Evolutionary conservation across 1,139 yeast species (phyloP).

Genomic region (Candida neerlandica): DNA sequence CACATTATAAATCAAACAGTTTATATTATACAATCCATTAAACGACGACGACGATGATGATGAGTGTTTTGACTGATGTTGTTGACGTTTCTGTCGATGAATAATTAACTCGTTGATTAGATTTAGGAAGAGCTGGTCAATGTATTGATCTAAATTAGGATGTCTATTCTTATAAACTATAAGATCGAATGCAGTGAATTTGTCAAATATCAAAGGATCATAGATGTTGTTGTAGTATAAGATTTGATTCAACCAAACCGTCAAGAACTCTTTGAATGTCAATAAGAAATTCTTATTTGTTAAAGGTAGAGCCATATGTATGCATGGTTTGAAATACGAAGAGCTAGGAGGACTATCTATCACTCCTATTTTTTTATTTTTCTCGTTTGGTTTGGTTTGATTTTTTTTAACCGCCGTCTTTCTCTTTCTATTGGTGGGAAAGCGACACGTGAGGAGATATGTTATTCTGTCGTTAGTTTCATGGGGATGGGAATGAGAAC

Average conservation of each 20-base stretch:
- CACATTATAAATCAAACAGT: slow-evolving; percentile 25
- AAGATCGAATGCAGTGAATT: slow-evolving; percentile 40
- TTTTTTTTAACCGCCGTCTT: neutral
- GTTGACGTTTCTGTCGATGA: slow-evolving; percentile 6
- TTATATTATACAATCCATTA: slow-evolving; percentile 13
- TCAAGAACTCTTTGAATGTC: slow-evolving; percentile 42
- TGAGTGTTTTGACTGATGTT: slow-evolving; percentile 4
- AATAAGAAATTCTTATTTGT: slow-evolving; percentile 33
- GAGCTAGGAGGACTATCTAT: neutral
- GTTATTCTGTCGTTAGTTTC: too few relatives aligned
- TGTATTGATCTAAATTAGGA: slow-evolving; percentile 42
- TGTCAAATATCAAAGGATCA: slow-evolving; percentile 42
- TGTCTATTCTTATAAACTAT: slow-evolving; percentile 44
- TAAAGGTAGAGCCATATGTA: slow-evolving; percentile 15
- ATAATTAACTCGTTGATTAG: slow-evolving; percentile 16
- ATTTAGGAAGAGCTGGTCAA: slow-evolving; percentile 29
- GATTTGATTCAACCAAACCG: slow-evolving; percentile 48
- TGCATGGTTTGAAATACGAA: neutral
- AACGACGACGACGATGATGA: neutral
- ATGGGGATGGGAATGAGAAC: too few relatives aligned
- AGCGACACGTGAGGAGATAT: too few relatives aligned
- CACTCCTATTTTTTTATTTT: neutral
- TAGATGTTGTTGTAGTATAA: slow-evolving; percentile 48
- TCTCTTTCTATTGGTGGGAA: too few relatives aligned
- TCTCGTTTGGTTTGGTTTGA: neutral